Evolutionary conservation across 2,329 filamentous ascomycete genomes (phyloP), one percentile per base, ranked within the genome.

Genomic region (Alternaria arbusti): DNA sequence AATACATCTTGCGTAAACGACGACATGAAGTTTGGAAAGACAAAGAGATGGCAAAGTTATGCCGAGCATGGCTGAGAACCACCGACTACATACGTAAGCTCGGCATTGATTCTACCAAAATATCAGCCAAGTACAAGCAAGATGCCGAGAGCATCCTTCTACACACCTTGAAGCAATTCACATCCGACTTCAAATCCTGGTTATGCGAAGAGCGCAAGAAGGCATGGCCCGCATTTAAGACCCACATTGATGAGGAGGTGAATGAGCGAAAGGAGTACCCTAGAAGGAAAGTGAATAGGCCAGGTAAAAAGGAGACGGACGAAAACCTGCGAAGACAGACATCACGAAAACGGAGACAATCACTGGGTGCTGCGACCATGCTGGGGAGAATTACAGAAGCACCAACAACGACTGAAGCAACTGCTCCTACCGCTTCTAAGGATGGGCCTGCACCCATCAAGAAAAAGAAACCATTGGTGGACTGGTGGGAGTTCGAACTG

Each of bases 141-240:
- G 0, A 8, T 0, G 0, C 13, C 13, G 4, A 1, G 4, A 9
- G 8, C 15, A 8, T 40, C 15, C 15, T 40, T n/a, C 36, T 17
- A 17, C 36, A 3, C 36, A 40, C 3, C 4, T 17, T 40, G 36
- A 40, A 10, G 36, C 8, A 40, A 3, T 2, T 1, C 15, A 40
- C 2, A 17, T 0, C 36, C 36, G 36, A 17, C 7, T 40, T 40
- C 36, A 40, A 17, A 40, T 40, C 4, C 15, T 40, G 36, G 32
- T 40, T n/a, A 5, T 40, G 4, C 15, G 32, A 4, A 40, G 32
- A 40, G 15, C 32, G 32, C 15, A 9, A 40, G 32, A n/a, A n/a
- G 15, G 15, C 2, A 40, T 40, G 32, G 32, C 32, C 32, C 8
- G 15, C 15, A 8, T 5, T 40, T n/a, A 1, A 8, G 15, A 5